phyloP scores from a whole-genome alignment of 805 yeast species.

The Naumovozyma dairenensis region DNA sequence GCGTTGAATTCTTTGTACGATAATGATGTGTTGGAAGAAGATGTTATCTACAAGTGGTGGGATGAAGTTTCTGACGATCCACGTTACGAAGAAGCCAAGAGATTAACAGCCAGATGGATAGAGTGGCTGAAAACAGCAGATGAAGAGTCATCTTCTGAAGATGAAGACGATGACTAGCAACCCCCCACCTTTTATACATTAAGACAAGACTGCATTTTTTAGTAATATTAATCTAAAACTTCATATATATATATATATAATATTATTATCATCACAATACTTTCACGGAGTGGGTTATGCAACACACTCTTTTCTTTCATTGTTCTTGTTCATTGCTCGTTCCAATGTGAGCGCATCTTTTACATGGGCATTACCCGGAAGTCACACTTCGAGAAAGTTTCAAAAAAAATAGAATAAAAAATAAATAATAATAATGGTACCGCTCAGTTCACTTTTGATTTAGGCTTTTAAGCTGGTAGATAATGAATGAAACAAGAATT shows the following conservation, averaged over 20 bases:
- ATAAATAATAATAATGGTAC: no score
- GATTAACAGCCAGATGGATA: constrained; percentile 60
- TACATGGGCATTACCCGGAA: background rate
- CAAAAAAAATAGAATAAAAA: background rate
- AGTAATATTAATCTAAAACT: no score
- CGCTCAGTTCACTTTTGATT: no score
- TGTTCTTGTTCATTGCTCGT: no score
- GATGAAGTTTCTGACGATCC: constrained; percentile 31
- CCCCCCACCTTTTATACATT: background rate
- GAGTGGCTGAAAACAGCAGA: constrained; percentile 82
- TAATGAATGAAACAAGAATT: no score
- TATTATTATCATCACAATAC: no score
- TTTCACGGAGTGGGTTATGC: no score
- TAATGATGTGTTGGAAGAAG: constrained; percentile 74
- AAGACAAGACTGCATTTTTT: background rate
- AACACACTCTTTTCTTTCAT: background rate
- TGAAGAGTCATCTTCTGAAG: constrained; percentile 48
- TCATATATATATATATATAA: no score
- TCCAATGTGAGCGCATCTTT: no score
- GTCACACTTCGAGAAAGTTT: background rate
- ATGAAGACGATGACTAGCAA: constrained; percentile 33
- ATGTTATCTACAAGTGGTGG: constrained; percentile 79
- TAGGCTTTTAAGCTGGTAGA: no score
- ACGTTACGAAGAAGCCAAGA: constrained; percentile 41
- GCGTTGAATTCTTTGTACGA: constrained; percentile 63